Evolutionary conservation across 2,329 filamentous ascomycete species (phyloP).

Genomic region (Monosporascus cannonballus): DNA sequence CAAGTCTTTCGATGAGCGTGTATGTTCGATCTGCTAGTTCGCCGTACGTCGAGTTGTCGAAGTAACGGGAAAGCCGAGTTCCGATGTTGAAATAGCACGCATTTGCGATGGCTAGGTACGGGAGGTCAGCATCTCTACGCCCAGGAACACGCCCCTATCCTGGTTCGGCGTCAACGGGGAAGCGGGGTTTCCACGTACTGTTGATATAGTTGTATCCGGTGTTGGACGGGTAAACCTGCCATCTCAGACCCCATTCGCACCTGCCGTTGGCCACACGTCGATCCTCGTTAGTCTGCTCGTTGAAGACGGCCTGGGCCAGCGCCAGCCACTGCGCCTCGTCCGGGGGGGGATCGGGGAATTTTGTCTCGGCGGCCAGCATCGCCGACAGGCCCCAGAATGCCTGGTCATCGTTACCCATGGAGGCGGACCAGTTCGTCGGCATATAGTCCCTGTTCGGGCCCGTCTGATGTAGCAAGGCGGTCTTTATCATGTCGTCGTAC

Average conservation of each 20-base stretch:
- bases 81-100: slow-evolving; percentile 59
- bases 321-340: slow-evolving; percentile 55
- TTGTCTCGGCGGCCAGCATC: slow-evolving; percentile 60
- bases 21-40: slow-evolving; percentile 56
- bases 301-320: slow-evolving; percentile 64
- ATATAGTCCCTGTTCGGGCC: slow-evolving; percentile 52
- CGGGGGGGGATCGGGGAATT: slow-evolving; percentile 52
- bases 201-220: slow-evolving; percentile 73
- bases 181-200: slow-evolving; percentile 30
- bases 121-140: not conserved
- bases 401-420: slow-evolving; percentile 65
- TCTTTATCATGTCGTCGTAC: slow-evolving; percentile 53
- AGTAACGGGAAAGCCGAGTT: slow-evolving; percentile 67
- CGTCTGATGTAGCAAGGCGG: slow-evolving; percentile 53
- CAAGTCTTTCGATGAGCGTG: slow-evolving; percentile 51
- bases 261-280: slow-evolving; percentile 52
- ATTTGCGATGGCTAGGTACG: slow-evolving; percentile 47
- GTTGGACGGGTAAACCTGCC: slow-evolving; percentile 73
- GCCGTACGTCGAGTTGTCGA: slow-evolving; percentile 58
- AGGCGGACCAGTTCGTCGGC: slow-evolving; percentile 52
- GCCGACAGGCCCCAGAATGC: slow-evolving; percentile 64
- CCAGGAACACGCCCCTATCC: no score
- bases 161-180: no score
- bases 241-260: slow-evolving; percentile 66
- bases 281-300: slow-evolving; percentile 50